Base-by-base conservation (phyloP, 805 yeast genomes). In the Kuraishia hungarica region DNA sequence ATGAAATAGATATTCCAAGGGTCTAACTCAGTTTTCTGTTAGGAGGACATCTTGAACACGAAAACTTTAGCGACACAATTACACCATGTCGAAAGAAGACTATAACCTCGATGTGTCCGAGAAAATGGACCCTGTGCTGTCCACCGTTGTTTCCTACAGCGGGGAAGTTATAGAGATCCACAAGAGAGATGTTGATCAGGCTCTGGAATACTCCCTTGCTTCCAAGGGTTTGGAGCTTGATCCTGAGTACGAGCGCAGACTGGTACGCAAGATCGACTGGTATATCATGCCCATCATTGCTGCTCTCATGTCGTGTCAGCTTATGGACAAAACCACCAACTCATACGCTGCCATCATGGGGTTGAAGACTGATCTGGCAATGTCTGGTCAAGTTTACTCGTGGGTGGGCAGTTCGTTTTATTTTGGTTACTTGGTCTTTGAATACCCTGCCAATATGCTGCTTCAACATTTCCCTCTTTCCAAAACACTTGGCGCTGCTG, bases 391-490 rank as follows among this genome's bases (percentile, higher is more conserved):
- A 55, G 68, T 73, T 63, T 77, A 80, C 61, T 66, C 80, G 52
- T 80, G 87, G 84, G 68, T 77, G 17, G 81, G 78, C 1, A 67
- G 76, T 23, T 65, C 76, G 1, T 78, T 77, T 55, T 77, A 77
- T 59, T 64, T 76, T 35, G 81, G 79, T 0, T 79, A 77, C 60
- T 61, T 80, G 55, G 67, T 68, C 2, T 78, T 77, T 59, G 78
- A 75, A 53, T 73, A 71, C 53, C 82, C 82, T 4, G 75, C 79
- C 1, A 65, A 68, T 26, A 60, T 65, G 39, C 64, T 66, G 55
- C 71, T 83, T 51, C 86, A 83, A 60, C 72, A 69, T 50, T 72
- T 75, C 24, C 86, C 87, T 1, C 71, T 81, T 13, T 77, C 82
- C 2, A 82, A 80, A 63, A 71, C 79, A 39, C 62, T 82, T 53